These are phyloP conservation scores for Solanum lycopersicoides DNA, from an alignment of 257 asterid species.

Conservation along the genomic window DNA sequence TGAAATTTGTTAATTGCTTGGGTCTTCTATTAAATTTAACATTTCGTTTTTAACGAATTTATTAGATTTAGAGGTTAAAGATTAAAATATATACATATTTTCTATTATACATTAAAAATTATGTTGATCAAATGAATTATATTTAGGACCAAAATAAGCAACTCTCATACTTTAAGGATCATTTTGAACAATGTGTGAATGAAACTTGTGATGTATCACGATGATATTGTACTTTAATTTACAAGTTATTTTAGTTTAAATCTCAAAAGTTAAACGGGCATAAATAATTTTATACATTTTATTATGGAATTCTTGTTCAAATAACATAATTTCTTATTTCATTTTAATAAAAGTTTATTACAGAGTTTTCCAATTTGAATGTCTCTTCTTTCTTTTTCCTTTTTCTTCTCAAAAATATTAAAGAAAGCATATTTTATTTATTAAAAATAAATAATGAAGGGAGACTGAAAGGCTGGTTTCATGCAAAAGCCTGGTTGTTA, in stretches of 20 bases:
- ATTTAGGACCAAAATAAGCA: too few species aligned
- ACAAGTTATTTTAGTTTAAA: neutral
- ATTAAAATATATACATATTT: too few species aligned
- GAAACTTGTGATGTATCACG: neutral
- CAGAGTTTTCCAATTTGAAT: neutral
- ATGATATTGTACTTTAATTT: neutral
- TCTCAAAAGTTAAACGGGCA: neutral
- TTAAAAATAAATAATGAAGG: neutral
- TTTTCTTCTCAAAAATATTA: neutral
- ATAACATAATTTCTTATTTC: neutral
- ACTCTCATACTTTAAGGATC: too few species aligned
- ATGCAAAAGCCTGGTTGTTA: neutral
- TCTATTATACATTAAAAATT: too few species aligned
- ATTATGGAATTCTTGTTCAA: neutral
- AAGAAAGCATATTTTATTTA: neutral
- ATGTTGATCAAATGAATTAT: too few species aligned
- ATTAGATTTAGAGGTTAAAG: accelerated
- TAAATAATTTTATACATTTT: neutral
- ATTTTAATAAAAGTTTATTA: neutral
- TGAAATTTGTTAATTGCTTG: too few species aligned
- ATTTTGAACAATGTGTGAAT: too few species aligned
- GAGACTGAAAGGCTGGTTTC: neutral
- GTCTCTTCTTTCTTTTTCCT: neutral
- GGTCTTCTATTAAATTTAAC: too few species aligned
- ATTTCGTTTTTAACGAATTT: too few species aligned